These are phyloP conservation scores for Chaetomiaceae sp. DNA, from an alignment of 2,329 filamentous ascomycete genomes.

Conservation along the genomic window DNA sequence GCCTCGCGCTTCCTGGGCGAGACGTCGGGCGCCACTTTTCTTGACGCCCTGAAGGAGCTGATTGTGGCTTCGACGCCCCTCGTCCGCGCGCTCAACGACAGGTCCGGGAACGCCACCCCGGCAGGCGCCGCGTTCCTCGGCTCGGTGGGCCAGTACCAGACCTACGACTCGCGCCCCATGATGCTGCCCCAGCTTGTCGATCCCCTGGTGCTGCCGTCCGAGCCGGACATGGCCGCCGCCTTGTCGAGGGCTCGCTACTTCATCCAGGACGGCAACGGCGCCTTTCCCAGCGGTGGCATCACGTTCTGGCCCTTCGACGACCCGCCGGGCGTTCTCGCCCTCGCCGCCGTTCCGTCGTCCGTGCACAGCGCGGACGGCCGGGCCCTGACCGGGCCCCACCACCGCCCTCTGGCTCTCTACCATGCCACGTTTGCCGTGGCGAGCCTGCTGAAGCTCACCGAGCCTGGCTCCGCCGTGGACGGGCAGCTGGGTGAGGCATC, in stretches of 20 bases:
- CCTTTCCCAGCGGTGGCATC: slow-evolving; percentile 40
- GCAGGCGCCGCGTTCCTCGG: slow-evolving; percentile 31
- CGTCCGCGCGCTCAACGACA: slow-evolving; percentile 7
- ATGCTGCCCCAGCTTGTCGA: slow-evolving; percentile 31
- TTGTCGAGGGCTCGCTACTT: slow-evolving; percentile 37
- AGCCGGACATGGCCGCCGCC: slow-evolving; percentile 33
- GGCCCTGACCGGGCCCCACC: slow-evolving; percentile 16
- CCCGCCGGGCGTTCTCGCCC: not conserved
- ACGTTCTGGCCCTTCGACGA: slow-evolving; percentile 40
- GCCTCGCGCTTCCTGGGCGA: slow-evolving; percentile 42
- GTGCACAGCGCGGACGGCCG: not conserved
- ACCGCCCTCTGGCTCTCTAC: slow-evolving; percentile 39
- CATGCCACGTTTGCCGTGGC: slow-evolving; percentile 41
- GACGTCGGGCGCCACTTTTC: slow-evolving; percentile 44
- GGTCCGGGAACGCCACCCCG: not conserved
- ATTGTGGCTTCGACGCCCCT: slow-evolving; percentile 30
- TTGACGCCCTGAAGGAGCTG: slow-evolving; percentile 44
- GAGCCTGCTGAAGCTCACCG: slow-evolving; percentile 29
- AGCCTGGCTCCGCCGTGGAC: slow-evolving; percentile 27
- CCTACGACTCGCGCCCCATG: slow-evolving; percentile 40
- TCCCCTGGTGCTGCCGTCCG: slow-evolving; percentile 35
- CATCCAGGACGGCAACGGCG: slow-evolving; percentile 40
- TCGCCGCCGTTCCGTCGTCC: slow-evolving; percentile 2
- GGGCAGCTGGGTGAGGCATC: slow-evolving; percentile 36
- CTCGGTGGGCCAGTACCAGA: slow-evolving; percentile 41